Conservation (phyloP, 306 rosid genomes). For the Lupinus albus region DNA sequence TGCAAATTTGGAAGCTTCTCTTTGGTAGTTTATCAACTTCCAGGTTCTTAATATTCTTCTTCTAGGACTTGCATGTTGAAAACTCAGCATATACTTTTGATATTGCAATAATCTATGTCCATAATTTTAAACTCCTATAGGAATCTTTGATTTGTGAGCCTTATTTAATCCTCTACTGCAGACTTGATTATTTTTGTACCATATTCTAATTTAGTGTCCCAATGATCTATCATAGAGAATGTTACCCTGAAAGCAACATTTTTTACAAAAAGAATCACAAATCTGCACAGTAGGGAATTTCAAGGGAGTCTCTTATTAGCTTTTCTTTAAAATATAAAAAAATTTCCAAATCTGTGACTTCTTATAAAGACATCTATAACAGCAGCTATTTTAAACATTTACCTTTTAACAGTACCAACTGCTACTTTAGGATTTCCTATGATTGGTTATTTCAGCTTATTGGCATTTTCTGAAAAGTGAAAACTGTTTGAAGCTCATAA, state of each 20-base stretch:
- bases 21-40: slow-evolving; percentile 10
- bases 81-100: background rate
- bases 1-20: slow-evolving; percentile 39
- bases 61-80: background rate
- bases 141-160: slow-evolving; percentile 19
- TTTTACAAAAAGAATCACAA: slow-evolving; percentile 22
- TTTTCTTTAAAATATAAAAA: background rate
- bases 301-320: slow-evolving; percentile 29
- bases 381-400: background rate
- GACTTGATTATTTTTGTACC: slow-evolving; percentile 6
- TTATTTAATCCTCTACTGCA: slow-evolving; percentile 7
- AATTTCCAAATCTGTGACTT: background rate
- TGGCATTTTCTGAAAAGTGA: background rate
- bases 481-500: slow-evolving; percentile 6
- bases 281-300: background rate
- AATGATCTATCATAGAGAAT: slow-evolving; percentile 9
- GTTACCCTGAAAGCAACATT: slow-evolving; percentile 12
- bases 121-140: slow-evolving; percentile 10
- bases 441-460: background rate
- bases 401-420: background rate
- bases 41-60: slow-evolving; percentile 12
- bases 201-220: slow-evolving; percentile 8
- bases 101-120: slow-evolving; percentile 2
- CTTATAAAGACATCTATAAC: background rate
- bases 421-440: background rate